Conservation (phyloP, 116 monocot species). For the Thalassia testudinum region DNA sequence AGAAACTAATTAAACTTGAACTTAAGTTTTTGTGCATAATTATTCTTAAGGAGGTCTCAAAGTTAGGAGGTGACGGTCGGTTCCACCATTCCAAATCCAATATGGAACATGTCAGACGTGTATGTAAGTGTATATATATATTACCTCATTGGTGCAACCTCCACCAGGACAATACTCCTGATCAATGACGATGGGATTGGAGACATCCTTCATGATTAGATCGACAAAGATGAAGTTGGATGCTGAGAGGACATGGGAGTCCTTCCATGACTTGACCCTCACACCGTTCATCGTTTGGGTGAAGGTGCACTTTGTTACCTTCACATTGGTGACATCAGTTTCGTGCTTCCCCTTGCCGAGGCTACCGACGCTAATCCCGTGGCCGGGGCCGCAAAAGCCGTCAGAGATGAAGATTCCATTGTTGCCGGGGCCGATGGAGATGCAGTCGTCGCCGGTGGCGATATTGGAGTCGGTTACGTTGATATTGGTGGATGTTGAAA, state of each 20-base stretch:
- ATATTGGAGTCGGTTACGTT: not conserved
- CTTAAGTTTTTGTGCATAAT: too few relatives aligned
- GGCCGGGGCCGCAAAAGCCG: not conserved
- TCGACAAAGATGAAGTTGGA: not conserved
- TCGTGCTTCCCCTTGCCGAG: not conserved
- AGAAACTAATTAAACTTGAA: too few relatives aligned
- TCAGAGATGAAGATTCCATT: not conserved
- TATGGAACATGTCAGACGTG: too few relatives aligned
- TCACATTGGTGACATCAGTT: not conserved
- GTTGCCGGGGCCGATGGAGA: not conserved
- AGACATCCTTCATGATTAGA: not conserved
- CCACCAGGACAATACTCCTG: not conserved
- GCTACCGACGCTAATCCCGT: slow-evolving; percentile 7
- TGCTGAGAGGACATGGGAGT: not conserved
- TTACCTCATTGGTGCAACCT: not conserved
- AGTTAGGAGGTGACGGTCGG: too few relatives aligned
- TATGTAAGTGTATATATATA: too few relatives aligned
- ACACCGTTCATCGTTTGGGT: not conserved
- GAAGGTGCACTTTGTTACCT: not conserved
- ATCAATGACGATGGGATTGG: not conserved
- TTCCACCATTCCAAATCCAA: too few relatives aligned
- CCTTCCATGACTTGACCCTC: not conserved
- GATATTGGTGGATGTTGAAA: not conserved
- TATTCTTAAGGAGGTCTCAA: too few relatives aligned
- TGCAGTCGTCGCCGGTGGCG: not conserved